phyloP scores from a whole-genome alignment of 129 eudicot species.

The Silybum marianum region DNA sequence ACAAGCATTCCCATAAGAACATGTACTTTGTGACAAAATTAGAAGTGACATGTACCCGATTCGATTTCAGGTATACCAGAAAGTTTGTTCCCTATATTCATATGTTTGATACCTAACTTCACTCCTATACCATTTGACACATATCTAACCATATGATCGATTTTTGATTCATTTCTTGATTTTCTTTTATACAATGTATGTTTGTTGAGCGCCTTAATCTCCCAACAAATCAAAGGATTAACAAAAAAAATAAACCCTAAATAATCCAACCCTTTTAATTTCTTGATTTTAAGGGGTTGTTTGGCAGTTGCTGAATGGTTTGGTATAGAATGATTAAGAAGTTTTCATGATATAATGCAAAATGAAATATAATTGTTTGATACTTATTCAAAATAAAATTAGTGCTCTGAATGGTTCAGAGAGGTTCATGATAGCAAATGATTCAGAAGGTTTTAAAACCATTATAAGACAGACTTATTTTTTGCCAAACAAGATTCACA shows the following conservation, averaged over 20 bases:
- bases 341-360: no score
- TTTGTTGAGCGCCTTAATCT: neutral
- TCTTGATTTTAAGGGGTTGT: neutral
- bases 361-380: no score
- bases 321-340: no score
- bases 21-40: constrained; percentile 20
- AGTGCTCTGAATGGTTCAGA: no score
- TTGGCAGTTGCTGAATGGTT: no score
- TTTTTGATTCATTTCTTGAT: neutral
- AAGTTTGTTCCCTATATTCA: constrained; percentile 59
- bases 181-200: neutral
- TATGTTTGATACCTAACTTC: constrained; percentile 48
- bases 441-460: no score
- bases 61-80: constrained; percentile 60
- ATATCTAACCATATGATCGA: constrained; percentile 33
- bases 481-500: no score
- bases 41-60: constrained; percentile 62
- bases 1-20: constrained; percentile 17
- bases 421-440: no score
- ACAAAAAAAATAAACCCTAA: neutral
- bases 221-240: neutral
- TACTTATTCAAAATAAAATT: no score
- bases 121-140: constrained; percentile 39
- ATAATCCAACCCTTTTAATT: neutral
- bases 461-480: no score